Evolutionary conservation across 2,329 filamentous ascomycete genomes (phyloP).

Genomic region (Lasiodiplodia citricola): DNA sequence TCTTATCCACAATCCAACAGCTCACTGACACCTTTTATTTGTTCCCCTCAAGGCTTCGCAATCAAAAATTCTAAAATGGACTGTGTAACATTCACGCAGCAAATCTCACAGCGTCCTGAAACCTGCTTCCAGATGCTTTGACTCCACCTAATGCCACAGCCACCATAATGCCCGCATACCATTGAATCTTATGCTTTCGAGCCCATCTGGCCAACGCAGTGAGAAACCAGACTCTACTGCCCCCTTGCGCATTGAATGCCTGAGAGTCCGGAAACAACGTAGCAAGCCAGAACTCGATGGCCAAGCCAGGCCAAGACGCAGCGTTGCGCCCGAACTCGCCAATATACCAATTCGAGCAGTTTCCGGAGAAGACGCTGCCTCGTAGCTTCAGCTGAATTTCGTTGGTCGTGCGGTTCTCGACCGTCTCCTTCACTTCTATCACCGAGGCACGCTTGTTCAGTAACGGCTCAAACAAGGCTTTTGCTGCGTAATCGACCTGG

Average conservation of each 20-base stretch:
- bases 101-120: not conserved
- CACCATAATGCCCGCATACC: not conserved
- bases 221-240: slow-evolving; percentile 26
- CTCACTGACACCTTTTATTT: no score
- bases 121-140: not conserved
- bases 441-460: slow-evolving; percentile 40
- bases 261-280: slow-evolving; percentile 34
- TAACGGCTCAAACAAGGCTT: slow-evolving; percentile 39
- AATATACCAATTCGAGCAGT: slow-evolving; percentile 53
- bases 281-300: slow-evolving; percentile 39
- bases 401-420: slow-evolving; percentile 41
- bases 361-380: slow-evolving; percentile 44
- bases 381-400: slow-evolving; percentile 39
- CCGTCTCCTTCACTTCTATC: slow-evolving; percentile 44
- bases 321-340: slow-evolving; percentile 45
- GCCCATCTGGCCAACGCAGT: slow-evolving; percentile 7
- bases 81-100: no score
- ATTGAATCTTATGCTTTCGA: not conserved
- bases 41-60: no score
- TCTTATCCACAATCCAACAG: no score
- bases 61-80: no score
- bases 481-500: slow-evolving; percentile 38
- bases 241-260: slow-evolving; percentile 27
- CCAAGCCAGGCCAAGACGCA: slow-evolving; percentile 45
- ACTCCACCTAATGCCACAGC: not conserved